phyloP scores from a whole-genome alignment of 2,329 filamentous ascomycete species.

The Amesomyces nigricolor region DNA sequence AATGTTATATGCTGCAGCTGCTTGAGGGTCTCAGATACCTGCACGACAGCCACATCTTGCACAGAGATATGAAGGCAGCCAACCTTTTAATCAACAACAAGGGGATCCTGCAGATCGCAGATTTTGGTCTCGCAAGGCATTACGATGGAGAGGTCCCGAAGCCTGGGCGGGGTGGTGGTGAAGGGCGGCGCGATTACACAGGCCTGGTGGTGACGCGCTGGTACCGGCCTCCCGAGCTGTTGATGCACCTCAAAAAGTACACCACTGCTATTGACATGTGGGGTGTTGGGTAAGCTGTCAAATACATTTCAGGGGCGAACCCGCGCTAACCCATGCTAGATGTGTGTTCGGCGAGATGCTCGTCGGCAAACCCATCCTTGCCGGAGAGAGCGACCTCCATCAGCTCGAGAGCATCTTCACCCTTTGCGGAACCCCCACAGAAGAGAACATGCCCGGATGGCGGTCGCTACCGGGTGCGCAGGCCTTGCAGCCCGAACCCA shows the following conservation, averaged over 20 bases:
- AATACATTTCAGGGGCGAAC: not conserved
- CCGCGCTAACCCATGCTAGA: constrained; percentile 37
- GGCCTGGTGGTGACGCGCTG: constrained; percentile 94
- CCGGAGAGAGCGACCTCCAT: constrained; percentile 81
- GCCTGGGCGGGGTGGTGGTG: constrained; percentile 72
- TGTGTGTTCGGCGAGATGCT: constrained; percentile 99
- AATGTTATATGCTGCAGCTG: constrained; percentile 94
- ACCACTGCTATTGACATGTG: constrained; percentile 98
- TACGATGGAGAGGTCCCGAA: constrained; percentile 81
- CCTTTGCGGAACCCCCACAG: constrained; percentile 81
- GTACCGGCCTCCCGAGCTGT: constrained; percentile 91
- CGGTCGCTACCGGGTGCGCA: constrained; percentile 75
- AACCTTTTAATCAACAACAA: constrained; percentile 94
- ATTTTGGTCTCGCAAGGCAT: constrained; percentile 90
- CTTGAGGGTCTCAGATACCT: constrained; percentile 85
- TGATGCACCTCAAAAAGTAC: constrained; percentile 82
- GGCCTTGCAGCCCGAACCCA: constrained; percentile 56
- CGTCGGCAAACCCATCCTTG: constrained; percentile 82
- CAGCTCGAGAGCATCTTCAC: constrained; percentile 94
- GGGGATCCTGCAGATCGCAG: constrained; percentile 90
- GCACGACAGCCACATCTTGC: constrained; percentile 83
- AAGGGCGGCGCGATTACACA: constrained; percentile 86
- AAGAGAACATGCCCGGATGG: constrained; percentile 92
- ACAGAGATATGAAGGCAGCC: constrained; percentile 98
- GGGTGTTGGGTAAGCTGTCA: constrained; percentile 74